Base-by-base conservation (phyloP, 257 asterid species). In the Plantago ovata region DNA sequence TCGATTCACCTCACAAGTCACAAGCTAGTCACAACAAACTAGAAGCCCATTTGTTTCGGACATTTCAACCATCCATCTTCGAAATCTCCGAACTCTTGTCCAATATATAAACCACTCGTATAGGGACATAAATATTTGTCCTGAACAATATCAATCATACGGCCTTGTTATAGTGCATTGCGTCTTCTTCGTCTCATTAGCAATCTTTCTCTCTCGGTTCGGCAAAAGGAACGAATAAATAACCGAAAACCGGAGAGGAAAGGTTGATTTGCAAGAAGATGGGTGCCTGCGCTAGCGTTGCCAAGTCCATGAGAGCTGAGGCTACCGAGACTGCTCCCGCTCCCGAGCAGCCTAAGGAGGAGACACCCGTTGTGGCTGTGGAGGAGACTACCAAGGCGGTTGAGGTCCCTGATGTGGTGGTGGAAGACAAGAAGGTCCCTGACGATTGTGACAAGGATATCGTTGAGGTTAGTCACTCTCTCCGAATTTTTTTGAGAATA, bases 261-360 rank as follows among this genome's bases (percentile, higher is more conserved):
- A 38, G 23, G 58, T 48, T 60, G 44, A 32, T 33, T 6, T 7
- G 24, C 40, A 7, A 60, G 18, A 63, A 19, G 38, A 65, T 65
- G 71, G 71, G 71, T 65, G 65, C 71, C 14, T 21, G 63, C 11
- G 63, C 63, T 58, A 58, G 63, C 24, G 43, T 58, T 6, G 23
- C 63, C 10, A 58, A 44, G 32, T 73, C 49, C 59, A 64, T 68
- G 75, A 76, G 62, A 48, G 36, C 36, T 28, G 36, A 28, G 75
- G 52, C 23, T 69, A 68, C 45, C 13, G 47, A 22, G 64, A 28
- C 42, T 10, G 73, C 60, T 8, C 75, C 75, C 10, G 63, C 62
- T 9, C 78, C 75, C 9, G 78, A 76, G 13, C 75, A 53, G 41
- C 66, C 68, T 23, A 61, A 64, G 71, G 78, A 76, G 56, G 78